Percentiles rank a stretch among this genome's conserved stretches.
phyloP scores from a whole-genome alignment of 805 yeast species.

The Wilhelminamyces savonicus region DNA sequence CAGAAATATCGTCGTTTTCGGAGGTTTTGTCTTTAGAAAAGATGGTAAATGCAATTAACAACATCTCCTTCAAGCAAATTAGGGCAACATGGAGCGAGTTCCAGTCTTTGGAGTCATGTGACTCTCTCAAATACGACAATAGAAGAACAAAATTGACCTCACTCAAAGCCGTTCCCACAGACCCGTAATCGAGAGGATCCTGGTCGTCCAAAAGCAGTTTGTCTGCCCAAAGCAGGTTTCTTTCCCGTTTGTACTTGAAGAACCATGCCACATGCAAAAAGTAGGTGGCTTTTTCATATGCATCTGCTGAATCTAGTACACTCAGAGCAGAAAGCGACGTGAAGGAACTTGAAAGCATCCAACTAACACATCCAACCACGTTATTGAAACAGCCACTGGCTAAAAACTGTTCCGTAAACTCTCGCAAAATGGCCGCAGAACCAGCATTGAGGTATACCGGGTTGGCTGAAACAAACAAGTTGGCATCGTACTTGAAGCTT shows the following conservation, averaged over 20 bases:
- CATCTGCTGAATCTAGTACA: slow-evolving; percentile 25
- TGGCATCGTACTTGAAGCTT: slow-evolving; percentile 34
- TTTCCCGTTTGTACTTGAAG: slow-evolving; percentile 52
- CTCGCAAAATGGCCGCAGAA: slow-evolving; percentile 27
- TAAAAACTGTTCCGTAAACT: slow-evolving; percentile 48
- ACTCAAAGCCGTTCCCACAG: slow-evolving; percentile 51
- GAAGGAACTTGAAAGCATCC: slow-evolving; percentile 24
- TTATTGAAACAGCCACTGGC: slow-evolving; percentile 72
- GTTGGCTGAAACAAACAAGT: slow-evolving; percentile 20
- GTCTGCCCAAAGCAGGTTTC: slow-evolving; percentile 5
- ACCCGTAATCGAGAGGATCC: slow-evolving; percentile 30
- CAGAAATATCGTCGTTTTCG: slow-evolving; percentile 42
- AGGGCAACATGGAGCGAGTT: slow-evolving; percentile 65
- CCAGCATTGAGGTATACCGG: slow-evolving; percentile 24
- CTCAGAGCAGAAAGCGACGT: slow-evolving; percentile 14
- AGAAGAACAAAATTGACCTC: slow-evolving; percentile 56
- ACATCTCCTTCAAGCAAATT: slow-evolving; percentile 58
- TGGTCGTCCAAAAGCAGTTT: slow-evolving; percentile 11
- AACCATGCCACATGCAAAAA: slow-evolving; percentile 71
- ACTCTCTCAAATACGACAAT: slow-evolving; percentile 37
- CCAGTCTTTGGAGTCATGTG: slow-evolving; percentile 41
- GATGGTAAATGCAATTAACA: slow-evolving; percentile 43
- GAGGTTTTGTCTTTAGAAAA: slow-evolving; percentile 17
- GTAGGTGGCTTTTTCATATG: slow-evolving; percentile 38
- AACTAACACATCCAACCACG: slow-evolving; percentile 47